Percentiles rank a stretch among this genome's conserved stretches.
These are phyloP conservation scores for Mariannaea elegans DNA, from an alignment of 2,329 filamentous ascomycete genomes.

Conservation along the genomic window DNA sequence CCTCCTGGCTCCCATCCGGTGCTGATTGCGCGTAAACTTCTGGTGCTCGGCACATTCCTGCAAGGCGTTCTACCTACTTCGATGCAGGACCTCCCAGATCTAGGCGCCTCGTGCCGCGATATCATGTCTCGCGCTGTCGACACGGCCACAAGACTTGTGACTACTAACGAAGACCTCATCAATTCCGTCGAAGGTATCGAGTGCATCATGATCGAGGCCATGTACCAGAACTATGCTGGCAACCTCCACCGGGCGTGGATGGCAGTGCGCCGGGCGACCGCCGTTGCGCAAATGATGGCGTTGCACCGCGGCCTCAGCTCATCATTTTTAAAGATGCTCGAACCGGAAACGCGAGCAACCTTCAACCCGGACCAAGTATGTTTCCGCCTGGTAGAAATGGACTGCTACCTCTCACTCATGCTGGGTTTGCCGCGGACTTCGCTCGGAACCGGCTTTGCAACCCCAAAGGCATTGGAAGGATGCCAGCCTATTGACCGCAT, in stretches of 20 bases:
- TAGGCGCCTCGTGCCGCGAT: background rate
- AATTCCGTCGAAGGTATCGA: conserved; percentile 60
- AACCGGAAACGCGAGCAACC: background rate
- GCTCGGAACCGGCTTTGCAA: conserved; percentile 27
- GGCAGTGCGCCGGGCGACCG: conserved; percentile 56
- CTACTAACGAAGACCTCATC: conserved; percentile 57
- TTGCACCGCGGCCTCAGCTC: conserved; percentile 21
- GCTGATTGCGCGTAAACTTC: background rate
- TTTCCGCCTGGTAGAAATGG: conserved; percentile 49
- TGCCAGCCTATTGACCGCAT: conserved; percentile 41
- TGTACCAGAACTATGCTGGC: conserved; percentile 60
- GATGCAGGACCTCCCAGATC: background rate
- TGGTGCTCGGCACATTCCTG: background rate
- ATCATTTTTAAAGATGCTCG: conserved; percentile 1
- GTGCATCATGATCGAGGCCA: conserved; percentile 55
- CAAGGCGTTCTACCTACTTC: background rate
- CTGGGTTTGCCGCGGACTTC: conserved; percentile 49
- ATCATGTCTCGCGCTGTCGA: conserved; percentile 4
- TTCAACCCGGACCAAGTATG: conserved; percentile 41
- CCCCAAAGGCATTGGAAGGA: conserved; percentile 38
- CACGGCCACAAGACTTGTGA: conserved; percentile 45
- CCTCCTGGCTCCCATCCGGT: background rate
- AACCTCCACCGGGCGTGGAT: conserved; percentile 63
- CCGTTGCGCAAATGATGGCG: conserved; percentile 54
- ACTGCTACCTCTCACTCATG: conserved; percentile 51